phyloP scores from a whole-genome alignment of 768 basidiomycete species.

The Psilocybe tampanensis region DNA sequence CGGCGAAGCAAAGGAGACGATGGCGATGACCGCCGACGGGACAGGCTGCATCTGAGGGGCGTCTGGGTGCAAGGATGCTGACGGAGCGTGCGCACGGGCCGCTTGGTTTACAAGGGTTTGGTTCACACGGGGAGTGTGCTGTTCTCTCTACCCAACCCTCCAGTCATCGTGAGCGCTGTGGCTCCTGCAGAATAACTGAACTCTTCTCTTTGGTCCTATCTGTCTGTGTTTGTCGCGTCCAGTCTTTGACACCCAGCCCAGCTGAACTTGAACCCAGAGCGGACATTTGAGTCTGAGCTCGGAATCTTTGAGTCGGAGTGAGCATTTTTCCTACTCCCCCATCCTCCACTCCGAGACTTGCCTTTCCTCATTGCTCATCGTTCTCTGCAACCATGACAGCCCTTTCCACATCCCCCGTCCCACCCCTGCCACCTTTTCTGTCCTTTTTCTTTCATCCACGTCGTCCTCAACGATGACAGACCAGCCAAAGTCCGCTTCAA shows the following conservation, averaged over 20 bases:
- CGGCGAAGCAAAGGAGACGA: not conserved
- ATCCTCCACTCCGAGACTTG: not conserved
- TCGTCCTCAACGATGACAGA: slow-evolving; percentile 32
- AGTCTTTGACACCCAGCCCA: slow-evolving; percentile 6
- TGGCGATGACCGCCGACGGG: not conserved
- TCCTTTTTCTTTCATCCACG: not conserved
- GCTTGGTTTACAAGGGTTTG: slow-evolving; percentile 14
- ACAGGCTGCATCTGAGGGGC: no score
- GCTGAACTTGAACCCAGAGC: slow-evolving; percentile 17
- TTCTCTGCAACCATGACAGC: slow-evolving; percentile 11
- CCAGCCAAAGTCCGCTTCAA: slow-evolving; percentile 28
- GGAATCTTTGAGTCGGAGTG: slow-evolving; percentile 51
- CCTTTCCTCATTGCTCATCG: slow-evolving; percentile 12
- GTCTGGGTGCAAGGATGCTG: not conserved
- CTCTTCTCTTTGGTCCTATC: no score
- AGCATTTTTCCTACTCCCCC: slow-evolving; percentile 36
- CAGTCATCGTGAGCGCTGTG: no score
- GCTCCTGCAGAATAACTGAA: no score
- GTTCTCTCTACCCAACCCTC: slow-evolving; percentile 20
- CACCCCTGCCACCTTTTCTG: not conserved
- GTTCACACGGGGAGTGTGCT: slow-evolving; percentile 28
- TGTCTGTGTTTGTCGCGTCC: not conserved
- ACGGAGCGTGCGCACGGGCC: slow-evolving; percentile 26
- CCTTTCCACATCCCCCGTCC: not conserved
- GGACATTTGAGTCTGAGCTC: slow-evolving; percentile 44